These are phyloP conservation scores for Talaromyces wortmannii DNA, from an alignment of 495 filamentous ascomycete genomes.

Conservation along the genomic window DNA sequence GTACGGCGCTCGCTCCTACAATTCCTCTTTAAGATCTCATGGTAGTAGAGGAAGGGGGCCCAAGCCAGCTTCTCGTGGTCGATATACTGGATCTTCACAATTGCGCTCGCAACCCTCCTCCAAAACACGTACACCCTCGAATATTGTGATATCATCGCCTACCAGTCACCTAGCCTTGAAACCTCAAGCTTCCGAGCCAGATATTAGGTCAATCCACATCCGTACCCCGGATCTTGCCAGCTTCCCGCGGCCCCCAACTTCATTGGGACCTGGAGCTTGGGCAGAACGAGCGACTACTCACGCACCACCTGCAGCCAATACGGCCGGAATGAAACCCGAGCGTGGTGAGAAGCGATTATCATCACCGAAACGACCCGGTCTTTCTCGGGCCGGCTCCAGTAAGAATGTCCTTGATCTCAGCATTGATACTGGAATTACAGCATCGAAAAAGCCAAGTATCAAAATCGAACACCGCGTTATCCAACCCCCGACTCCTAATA, in stretches of 20 bases:
- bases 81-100: background rate
- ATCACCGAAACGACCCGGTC: constrained; percentile 2
- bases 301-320: background rate
- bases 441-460: constrained; percentile 13
- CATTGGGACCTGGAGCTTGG: background rate
- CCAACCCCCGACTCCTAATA: constrained; percentile 32
- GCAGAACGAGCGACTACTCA: background rate
- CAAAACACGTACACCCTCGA: background rate
- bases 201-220: background rate
- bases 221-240: constrained; percentile 4
- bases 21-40: background rate
- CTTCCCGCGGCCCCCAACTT: constrained; percentile 2
- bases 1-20: background rate
- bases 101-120: background rate
- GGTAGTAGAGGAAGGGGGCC: background rate
- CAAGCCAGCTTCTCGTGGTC: background rate
- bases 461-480: constrained; percentile 35
- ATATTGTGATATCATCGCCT: background rate
- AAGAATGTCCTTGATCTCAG: constrained; percentile 38
- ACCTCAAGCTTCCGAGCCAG: constrained; percentile 1
- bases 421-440: constrained; percentile 34
- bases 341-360: background rate
- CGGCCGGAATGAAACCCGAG: too few species aligned
- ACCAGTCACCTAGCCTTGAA: background rate
- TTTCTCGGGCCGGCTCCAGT: constrained; percentile 14